Evolutionary conservation across 768 basidiomycete genomes (phyloP), one percentile per base, ranked within the genome.

Genomic region (Lentinula lateritia): DNA sequence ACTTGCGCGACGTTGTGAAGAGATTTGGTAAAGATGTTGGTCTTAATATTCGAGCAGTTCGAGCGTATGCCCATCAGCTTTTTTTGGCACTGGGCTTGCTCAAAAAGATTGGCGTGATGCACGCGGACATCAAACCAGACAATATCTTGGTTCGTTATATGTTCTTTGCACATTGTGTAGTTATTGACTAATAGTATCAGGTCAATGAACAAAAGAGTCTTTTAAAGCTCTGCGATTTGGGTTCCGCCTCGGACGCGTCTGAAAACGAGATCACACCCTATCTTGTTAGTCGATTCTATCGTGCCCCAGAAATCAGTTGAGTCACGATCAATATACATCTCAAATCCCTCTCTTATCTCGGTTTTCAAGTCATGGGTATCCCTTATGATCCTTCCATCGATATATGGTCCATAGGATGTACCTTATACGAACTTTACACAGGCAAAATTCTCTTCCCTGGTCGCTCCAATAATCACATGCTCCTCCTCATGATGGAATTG

Each of bases 221-320:
- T 20, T 75, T 98, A 61, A 99, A 99, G 75, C 75, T 99, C 2
- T 98, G 95, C 69, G 97, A 99, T 74, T 77, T 99, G 36, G 97
- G 97, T n/a, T 96, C 94, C 2, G 97, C 97, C 1, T 91, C 92
- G 6, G 96, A 98, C 72, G 90, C 89, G 1, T 88, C 88, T 7
- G 96, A 98, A 73, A 94, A 93, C 72, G 97, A 97, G 38, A 95
- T 98, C 67, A 98, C 97, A 7, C 97, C 97, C 9, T 98, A 99
- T 74, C 87, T 99, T 60, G 97, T 98, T 62, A 94, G 92, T 66
- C 82, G 97, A 50, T 99, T 98, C 75, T 98, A 99, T 71, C 92
- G 97, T 48, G 96, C 96, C 2, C 97, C 97, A 2, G 97, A 99
- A 77, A 98, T 98, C 70, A 99, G 96, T 98, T 69, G 10, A 65